Percentiles rank a stretch among this genome's conserved stretches.
These are phyloP conservation scores for Cladosporium velox DNA, from an alignment of 2,329 filamentous ascomycete species.

Conservation along the genomic window DNA sequence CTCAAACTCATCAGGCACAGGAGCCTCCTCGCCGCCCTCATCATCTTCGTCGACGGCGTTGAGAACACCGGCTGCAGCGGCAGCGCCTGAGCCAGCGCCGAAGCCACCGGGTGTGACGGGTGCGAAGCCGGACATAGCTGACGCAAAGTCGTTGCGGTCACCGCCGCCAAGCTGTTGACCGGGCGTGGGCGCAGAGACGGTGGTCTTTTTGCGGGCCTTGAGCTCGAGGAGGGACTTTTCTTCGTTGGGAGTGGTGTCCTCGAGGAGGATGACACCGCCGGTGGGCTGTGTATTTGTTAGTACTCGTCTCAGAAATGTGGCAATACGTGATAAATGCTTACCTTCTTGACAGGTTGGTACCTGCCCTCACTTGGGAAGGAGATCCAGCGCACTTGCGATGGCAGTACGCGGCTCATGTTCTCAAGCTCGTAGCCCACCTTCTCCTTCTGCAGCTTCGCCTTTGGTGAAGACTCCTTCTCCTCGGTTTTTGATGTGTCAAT, in stretches of 20 bases:
- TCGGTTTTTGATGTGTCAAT: slow-evolving; percentile 43
- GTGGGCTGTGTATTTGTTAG: slow-evolving; percentile 69
- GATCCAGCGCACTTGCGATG: slow-evolving; percentile 91
- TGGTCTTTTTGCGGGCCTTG: slow-evolving; percentile 77
- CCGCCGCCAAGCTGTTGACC: slow-evolving; percentile 31
- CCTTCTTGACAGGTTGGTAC: slow-evolving; percentile 92
- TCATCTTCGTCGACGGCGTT: slow-evolving; percentile 86
- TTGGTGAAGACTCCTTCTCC: slow-evolving; percentile 64
- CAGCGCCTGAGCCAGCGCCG: slow-evolving; percentile 29
- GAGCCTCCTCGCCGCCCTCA: slow-evolving; percentile 68
- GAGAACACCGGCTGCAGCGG: slow-evolving; percentile 68
- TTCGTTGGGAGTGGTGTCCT: slow-evolving; percentile 78
- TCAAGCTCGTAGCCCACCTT: slow-evolving; percentile 95
- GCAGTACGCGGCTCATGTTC: slow-evolving; percentile 95
- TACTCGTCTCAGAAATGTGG: not conserved
- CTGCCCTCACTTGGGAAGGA: slow-evolving; percentile 80
- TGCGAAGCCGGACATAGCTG: slow-evolving; percentile 33
- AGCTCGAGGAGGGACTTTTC: slow-evolving; percentile 82
- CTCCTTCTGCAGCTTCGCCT: slow-evolving; percentile 66
- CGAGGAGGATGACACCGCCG: slow-evolving; percentile 87
- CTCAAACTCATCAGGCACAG: slow-evolving; percentile 71
- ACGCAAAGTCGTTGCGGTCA: slow-evolving; percentile 31
- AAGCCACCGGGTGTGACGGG: slow-evolving; percentile 20
- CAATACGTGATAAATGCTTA: slow-evolving; percentile 46
- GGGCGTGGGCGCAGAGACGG: slow-evolving; percentile 46